phyloP scores from a whole-genome alignment of 441 rosid genomes.

The Heliophila coronopifolia region DNA sequence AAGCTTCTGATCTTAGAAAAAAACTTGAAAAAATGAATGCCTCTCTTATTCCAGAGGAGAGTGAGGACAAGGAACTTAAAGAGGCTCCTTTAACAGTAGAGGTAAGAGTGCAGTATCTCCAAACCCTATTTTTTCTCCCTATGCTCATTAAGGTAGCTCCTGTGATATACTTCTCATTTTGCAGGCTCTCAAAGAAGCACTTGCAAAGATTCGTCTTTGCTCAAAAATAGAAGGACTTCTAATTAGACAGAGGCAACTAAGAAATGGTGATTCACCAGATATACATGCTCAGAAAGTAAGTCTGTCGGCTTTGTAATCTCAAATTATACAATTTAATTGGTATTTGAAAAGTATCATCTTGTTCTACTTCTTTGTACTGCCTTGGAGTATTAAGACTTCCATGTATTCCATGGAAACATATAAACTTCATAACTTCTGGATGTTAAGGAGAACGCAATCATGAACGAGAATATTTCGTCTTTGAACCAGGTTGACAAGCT shows the following conservation, averaged over 20 bases:
- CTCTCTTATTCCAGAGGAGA: constrained; percentile 37
- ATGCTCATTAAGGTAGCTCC: neutral
- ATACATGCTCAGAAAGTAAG: constrained; percentile 88
- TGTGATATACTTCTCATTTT: constrained; percentile 24
- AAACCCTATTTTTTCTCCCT: neutral
- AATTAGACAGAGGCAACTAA: constrained; percentile 55
- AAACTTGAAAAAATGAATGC: constrained; percentile 50
- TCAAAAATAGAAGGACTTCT: constrained; percentile 75
- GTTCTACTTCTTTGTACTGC: constrained; percentile 16
- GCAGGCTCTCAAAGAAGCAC: constrained; percentile 77
- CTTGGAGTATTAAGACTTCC: neutral
- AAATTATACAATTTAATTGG: neutral
- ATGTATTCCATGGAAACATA: constrained; percentile 4
- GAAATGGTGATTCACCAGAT: constrained; percentile 78
- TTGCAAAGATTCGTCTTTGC: constrained; percentile 66
- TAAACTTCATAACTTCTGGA: constrained; percentile 12
- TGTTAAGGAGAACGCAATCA: constrained; percentile 1
- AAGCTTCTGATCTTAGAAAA: constrained; percentile 59
- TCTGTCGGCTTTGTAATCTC: neutral
- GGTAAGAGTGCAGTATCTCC: constrained; percentile 41
- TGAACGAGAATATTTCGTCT: constrained; percentile 18
- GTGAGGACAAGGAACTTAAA: constrained; percentile 38
- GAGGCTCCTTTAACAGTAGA: constrained; percentile 51
- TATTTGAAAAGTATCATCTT: neutral
- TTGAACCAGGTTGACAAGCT: constrained; percentile 82